Evolutionary conservation across 768 basidiomycete species (phyloP).

Genomic region (Mrakia frigida): DNA sequence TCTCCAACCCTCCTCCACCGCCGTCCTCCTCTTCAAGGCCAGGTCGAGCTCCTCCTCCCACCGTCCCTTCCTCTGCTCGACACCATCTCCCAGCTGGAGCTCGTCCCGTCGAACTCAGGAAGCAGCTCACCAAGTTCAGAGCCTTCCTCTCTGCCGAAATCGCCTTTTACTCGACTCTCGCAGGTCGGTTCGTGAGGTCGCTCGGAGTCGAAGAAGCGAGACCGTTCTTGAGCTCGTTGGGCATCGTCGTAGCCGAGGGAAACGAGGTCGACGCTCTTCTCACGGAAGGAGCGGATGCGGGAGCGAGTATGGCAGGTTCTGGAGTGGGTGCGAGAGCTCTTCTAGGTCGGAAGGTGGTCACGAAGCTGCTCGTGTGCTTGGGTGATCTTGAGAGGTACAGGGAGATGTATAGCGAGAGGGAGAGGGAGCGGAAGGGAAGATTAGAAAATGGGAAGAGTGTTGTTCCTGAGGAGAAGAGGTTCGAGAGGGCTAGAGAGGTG

Average conservation of each 20-base stretch:
- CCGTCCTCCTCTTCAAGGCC: not conserved
- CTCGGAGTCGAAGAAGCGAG: slow-evolving; percentile 65
- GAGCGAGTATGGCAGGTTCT: not conserved
- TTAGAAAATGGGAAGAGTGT: slow-evolving; percentile 19
- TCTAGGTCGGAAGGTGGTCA: slow-evolving; percentile 4
- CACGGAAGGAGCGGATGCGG: not conserved
- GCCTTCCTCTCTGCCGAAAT: slow-evolving; percentile 87
- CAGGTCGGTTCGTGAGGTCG: slow-evolving; percentile 65
- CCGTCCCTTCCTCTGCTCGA: slow-evolving; percentile 18
- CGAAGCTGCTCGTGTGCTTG: slow-evolving; percentile 56
- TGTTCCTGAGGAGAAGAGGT: slow-evolving; percentile 39
- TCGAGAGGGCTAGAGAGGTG: slow-evolving; percentile 66
- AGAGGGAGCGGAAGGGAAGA: slow-evolving; percentile 45
- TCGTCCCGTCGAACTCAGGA: slow-evolving; percentile 71
- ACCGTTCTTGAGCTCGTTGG: slow-evolving; percentile 56
- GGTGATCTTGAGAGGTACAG: slow-evolving; percentile 93
- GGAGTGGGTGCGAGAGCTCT: not conserved
- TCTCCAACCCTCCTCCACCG: slow-evolving; percentile 22
- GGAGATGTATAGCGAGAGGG: slow-evolving; percentile 73
- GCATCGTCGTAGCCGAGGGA: slow-evolving; percentile 45
- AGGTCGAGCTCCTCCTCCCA: not conserved
- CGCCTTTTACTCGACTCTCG: slow-evolving; percentile 79
- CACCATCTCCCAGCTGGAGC: slow-evolving; percentile 31
- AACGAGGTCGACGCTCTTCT: slow-evolving; percentile 25
- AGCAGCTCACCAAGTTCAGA: slow-evolving; percentile 77